Evolutionary conservation across 768 basidiomycete genomes (phyloP), one percentile per base, ranked within the genome.

Genomic region (Pulveroboletus sp.): DNA sequence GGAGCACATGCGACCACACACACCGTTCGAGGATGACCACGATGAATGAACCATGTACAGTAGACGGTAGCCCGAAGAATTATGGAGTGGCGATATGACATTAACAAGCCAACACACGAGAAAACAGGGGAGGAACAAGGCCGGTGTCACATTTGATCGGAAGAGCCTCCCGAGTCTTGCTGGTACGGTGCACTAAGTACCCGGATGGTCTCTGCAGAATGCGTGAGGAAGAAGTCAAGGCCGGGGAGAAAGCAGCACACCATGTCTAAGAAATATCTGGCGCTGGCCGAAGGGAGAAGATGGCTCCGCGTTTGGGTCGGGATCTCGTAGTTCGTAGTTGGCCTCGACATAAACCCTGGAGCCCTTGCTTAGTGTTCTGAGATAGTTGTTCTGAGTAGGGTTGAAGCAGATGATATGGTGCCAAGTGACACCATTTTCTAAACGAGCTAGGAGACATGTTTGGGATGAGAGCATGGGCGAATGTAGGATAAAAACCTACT

Each of bases 231-330:
- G 7, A 42, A 50, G 7, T 3, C 45, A 30, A 28, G 28, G 10
- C 27, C 2, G 10, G 18, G 15, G 26, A 5, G 40, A 6, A 21
- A 32, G 31, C 2, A 11, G 54, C 78, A 36, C 53, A 89, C 91
- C 89, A 55, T 93, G 90, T 62, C 80, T 75, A 36, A 93, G 74
- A 69, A 90, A 86, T 47, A 93, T 85, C 65, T 91, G 89, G 30
- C 87, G 82, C 62, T 90, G 89, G 1, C 82, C 85, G 47, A 81
- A 75, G 28, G 83, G 79, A 1, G 86, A 79, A 43, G 76, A 69
- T 3, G 86, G 75, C 45, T 89, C 86, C 11, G 86, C 80, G 35
- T 71, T 74, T 6, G 76, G 67, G 36, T 86, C 84, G 8, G 89
- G 79, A 51, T 91, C 86, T 35, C 83, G 79, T 21, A 92, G 66